phyloP scores from a whole-genome alignment of 768 basidiomycete genomes.

The Russula olivacea region DNA sequence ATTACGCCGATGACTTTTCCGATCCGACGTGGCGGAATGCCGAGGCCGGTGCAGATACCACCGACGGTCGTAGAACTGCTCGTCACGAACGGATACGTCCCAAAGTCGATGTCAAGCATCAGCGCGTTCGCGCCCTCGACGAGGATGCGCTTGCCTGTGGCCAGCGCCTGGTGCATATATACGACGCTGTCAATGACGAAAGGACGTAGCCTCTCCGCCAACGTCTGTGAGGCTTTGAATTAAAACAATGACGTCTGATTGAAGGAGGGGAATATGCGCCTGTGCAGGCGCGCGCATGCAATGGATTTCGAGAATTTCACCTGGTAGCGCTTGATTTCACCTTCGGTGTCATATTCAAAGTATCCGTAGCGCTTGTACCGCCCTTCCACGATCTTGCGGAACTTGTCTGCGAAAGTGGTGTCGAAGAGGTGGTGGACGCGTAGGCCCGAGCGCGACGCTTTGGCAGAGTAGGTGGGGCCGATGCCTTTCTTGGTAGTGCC shows the following conservation, averaged over 20 bases:
- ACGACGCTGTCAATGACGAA: slow-evolving; percentile 85
- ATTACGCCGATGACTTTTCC: slow-evolving; percentile 88
- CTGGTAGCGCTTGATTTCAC: slow-evolving; percentile 90
- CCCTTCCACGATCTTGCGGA: slow-evolving; percentile 92
- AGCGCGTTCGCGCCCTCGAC: slow-evolving; percentile 98
- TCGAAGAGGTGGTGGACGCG: slow-evolving; percentile 96
- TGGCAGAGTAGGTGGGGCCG: slow-evolving; percentile 96
- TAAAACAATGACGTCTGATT: neutral
- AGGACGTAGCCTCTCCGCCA: slow-evolving; percentile 80
- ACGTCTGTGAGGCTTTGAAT: slow-evolving; percentile 41
- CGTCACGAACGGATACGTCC: slow-evolving; percentile 97
- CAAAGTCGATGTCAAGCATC: slow-evolving; percentile 97
- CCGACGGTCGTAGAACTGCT: slow-evolving; percentile 91
- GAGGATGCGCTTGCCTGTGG: slow-evolving; percentile 70
- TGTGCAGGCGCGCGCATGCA: slow-evolving; percentile 12
- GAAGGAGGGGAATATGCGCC: neutral
- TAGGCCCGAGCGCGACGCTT: slow-evolving; percentile 93
- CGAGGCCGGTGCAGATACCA: slow-evolving; percentile 96
- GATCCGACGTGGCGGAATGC: slow-evolving; percentile 85
- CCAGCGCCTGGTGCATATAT: slow-evolving; percentile 78
- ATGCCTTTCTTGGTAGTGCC: slow-evolving; percentile 98
- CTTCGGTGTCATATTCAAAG: slow-evolving; percentile 98
- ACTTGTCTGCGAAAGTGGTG: slow-evolving; percentile 80
- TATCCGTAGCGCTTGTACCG: slow-evolving; percentile 96
- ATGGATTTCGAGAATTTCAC: slow-evolving; percentile 33